A percentile compares a stretch with the other conserved stretches of the same genome.
phyloP scores from a whole-genome alignment of 2,329 filamentous ascomycete genomes.

The Botryotinia calthae region DNA sequence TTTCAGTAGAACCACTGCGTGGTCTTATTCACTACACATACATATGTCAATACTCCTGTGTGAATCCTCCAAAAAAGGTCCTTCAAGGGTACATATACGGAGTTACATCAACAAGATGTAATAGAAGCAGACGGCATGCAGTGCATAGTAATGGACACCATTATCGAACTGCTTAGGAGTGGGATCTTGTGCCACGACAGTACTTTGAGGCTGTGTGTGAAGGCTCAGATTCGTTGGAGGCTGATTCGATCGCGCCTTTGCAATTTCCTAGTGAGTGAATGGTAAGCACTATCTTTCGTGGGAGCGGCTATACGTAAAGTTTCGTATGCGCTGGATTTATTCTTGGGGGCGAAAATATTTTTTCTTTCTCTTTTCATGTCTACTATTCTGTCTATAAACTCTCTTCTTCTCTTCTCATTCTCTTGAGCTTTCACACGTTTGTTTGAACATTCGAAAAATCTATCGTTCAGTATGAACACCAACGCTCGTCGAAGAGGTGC shows the following conservation, averaged over 20 bases:
- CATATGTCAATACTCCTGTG: neutral
- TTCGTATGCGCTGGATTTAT: neutral
- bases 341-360: conserved; percentile 16
- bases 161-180: neutral
- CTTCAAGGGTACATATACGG: neutral
- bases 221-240: neutral
- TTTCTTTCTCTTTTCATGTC: neutral
- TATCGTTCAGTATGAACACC: conserved; percentile 9
- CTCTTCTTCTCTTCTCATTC: neutral
- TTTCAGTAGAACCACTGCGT: neutral
- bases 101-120: neutral
- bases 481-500: conserved; percentile 16
- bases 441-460: neutral
- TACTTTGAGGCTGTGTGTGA: neutral
- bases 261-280: conserved; percentile 2
- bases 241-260: neutral
- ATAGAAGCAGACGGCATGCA: neutral
- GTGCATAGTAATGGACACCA: neutral
- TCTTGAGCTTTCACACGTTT: neutral
- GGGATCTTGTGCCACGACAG: neutral
- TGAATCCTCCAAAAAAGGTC: neutral
- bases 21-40: neutral
- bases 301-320: conserved; percentile 9
- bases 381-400: neutral
- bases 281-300: conserved; percentile 8